A percentile compares a stretch with the other conserved stretches of the same genome.
These are phyloP conservation scores for Papiliotrema nemorosa DNA, from an alignment of 1,284 basidiomycete species.

Conservation along the genomic window DNA sequence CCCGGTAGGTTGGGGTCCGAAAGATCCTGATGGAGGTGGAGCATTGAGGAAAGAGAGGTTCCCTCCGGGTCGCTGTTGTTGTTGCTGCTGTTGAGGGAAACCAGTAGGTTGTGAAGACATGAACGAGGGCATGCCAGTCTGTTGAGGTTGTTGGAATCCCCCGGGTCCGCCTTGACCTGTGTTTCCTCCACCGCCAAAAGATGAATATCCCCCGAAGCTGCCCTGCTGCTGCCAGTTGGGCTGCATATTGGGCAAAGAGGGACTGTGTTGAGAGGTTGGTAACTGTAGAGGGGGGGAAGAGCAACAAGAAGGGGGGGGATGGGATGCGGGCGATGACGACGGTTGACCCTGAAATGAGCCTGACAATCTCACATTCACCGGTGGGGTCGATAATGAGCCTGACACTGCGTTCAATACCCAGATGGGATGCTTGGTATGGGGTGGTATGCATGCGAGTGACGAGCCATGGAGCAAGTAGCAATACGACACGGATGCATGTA, in stretches of 20 bases:
- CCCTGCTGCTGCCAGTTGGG: constrained; percentile 29
- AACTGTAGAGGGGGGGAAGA: background rate
- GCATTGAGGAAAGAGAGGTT: constrained; percentile 47
- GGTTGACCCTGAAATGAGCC: background rate
- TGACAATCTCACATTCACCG: background rate
- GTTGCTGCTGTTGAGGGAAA: constrained; percentile 25
- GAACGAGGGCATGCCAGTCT: constrained; percentile 25
- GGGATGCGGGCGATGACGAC: background rate
- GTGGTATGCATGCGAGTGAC: too few species aligned
- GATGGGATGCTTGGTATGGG: too few species aligned
- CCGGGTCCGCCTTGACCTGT: too few species aligned
- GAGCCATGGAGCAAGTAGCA: too few species aligned
- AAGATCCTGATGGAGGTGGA: constrained; percentile 26
- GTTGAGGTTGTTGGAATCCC: constrained; percentile 6
- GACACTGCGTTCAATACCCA: too few species aligned
- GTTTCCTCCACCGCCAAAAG: constrained; percentile 1
- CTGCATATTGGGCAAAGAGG: constrained; percentile 19
- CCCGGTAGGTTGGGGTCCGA: background rate
- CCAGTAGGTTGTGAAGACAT: constrained; percentile 34
- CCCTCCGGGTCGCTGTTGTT: constrained; percentile 11
- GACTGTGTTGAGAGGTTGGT: background rate
- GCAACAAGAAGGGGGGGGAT: background rate
- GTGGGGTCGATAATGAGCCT: background rate
- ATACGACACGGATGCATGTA: background rate
- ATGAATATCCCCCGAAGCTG: background rate